Evolutionary conservation across 306 rosid genomes (phyloP).

Genomic region (Medicago ruthenica): DNA sequence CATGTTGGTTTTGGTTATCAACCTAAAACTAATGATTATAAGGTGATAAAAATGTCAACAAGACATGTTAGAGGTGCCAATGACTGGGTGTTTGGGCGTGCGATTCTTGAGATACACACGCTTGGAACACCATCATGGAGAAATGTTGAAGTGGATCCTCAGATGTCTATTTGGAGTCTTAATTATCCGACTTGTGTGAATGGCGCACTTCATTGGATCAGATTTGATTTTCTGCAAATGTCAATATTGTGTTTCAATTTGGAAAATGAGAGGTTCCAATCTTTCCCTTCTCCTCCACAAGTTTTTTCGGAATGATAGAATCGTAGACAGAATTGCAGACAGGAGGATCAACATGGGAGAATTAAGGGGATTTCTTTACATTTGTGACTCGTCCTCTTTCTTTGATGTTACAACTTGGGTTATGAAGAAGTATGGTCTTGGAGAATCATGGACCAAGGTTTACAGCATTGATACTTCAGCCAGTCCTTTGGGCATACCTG

Average conservation of each 20-base stretch:
- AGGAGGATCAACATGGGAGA: background rate
- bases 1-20: background rate
- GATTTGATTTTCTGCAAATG: too few relatives aligned
- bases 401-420: background rate
- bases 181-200: background rate
- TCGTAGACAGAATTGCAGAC: too few relatives aligned
- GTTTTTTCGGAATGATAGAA: background rate
- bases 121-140: slow-evolving; percentile 28
- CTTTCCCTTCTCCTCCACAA: slow-evolving; percentile 1
- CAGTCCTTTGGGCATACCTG: background rate
- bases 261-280: slow-evolving; percentile 33
- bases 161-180: background rate
- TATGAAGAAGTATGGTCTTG: slow-evolving; percentile 29
- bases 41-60: background rate
- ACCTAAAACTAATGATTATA: slow-evolving; percentile 15
- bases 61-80: background rate
- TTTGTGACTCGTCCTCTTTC: background rate
- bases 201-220: slow-evolving; percentile 15
- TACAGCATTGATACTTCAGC: background rate
- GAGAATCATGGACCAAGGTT: slow-evolving; percentile 27
- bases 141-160: slow-evolving; percentile 8
- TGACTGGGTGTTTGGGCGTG: background rate
- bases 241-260: slow-evolving; percentile 9
- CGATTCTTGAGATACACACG: background rate
- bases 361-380: slow-evolving; percentile 5